Evolutionary conservation across 2,329 filamentous ascomycete genomes (phyloP).

Genomic region (Hypoxylon sp.): DNA sequence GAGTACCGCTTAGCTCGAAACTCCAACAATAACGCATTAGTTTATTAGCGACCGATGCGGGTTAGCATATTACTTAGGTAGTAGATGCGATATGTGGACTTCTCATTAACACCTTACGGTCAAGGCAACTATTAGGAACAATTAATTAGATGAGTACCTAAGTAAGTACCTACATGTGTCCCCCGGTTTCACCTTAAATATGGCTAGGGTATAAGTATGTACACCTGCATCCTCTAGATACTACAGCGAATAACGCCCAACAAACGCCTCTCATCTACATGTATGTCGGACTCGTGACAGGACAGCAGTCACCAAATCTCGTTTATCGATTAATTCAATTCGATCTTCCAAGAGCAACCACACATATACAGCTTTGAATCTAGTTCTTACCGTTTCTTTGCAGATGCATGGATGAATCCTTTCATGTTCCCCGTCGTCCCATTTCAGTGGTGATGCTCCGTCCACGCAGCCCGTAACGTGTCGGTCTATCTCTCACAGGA

Average conservation of each 20-base stretch:
- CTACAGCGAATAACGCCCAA: neutral
- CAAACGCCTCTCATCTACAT: slow-evolving; percentile 15
- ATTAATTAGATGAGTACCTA: slow-evolving; percentile 2
- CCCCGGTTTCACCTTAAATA: slow-evolving; percentile 25
- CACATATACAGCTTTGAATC: neutral
- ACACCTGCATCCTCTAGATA: slow-evolving; percentile 4
- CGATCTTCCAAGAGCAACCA: slow-evolving; percentile 3
- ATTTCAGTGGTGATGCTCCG: slow-evolving; percentile 41
- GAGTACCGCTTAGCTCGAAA: slow-evolving; percentile 24
- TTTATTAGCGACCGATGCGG: slow-evolving; percentile 22
- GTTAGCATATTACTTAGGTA: neutral
- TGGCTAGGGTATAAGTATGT: neutral
- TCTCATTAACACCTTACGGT: slow-evolving; percentile 27
- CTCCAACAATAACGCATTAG: slow-evolving; percentile 9
- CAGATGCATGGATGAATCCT: slow-evolving; percentile 35
- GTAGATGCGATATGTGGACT: slow-evolving; percentile 18
- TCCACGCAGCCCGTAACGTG: slow-evolving; percentile 35
- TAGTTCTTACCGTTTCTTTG: slow-evolving; percentile 8
- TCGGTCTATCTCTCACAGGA: slow-evolving; percentile 10
- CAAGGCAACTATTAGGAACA: slow-evolving; percentile 18
- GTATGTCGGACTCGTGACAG: slow-evolving; percentile 5
- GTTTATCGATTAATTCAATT: slow-evolving; percentile 22
- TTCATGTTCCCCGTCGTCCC: slow-evolving; percentile 17
- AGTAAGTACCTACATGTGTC: neutral
- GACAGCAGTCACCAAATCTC: slow-evolving; percentile 6